A percentile compares a stretch with the other conserved stretches of the same genome.
These are phyloP conservation scores for Botrytis fabae DNA, from an alignment of 2,329 filamentous ascomycete species.

Conservation along the genomic window DNA sequence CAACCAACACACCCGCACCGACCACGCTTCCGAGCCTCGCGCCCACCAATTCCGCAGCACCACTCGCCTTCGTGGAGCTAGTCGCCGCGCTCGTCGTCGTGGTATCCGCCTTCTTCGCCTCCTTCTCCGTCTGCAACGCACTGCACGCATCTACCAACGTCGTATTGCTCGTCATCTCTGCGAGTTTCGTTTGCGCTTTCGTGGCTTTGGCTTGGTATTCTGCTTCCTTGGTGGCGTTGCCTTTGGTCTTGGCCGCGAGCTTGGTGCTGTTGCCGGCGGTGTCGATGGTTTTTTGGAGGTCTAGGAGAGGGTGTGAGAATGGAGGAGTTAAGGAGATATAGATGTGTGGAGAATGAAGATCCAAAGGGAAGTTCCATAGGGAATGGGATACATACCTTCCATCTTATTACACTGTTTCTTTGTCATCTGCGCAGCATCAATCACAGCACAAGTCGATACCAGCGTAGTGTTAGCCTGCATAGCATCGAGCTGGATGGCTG, in stretches of 20 bases:
- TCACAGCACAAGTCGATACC: slow-evolving; percentile 41
- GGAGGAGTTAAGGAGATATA: too few species aligned
- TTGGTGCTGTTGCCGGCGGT: slow-evolving; percentile 26
- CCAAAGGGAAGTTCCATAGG: rapidly evolving
- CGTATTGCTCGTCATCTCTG: slow-evolving; percentile 24
- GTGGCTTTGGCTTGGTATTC: slow-evolving; percentile 24
- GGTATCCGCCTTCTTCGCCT: neutral
- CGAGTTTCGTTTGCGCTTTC: slow-evolving; percentile 22
- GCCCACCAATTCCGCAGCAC: neutral
- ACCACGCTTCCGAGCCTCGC: neutral
- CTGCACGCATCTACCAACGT: slow-evolving; percentile 29
- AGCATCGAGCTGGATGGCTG: slow-evolving; percentile 38
- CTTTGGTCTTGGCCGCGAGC: slow-evolving; percentile 22
- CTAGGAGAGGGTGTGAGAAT: neutral
- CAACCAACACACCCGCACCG: neutral
- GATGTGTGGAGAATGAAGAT: too few species aligned
- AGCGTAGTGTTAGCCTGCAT: slow-evolving; percentile 44
- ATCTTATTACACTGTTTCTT: slow-evolving; percentile 26
- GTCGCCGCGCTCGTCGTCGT: neutral
- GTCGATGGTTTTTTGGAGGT: slow-evolving; percentile 27
- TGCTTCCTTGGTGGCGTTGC: slow-evolving; percentile 27
- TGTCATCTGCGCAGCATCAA: slow-evolving; percentile 35
- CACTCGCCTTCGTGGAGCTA: neutral
- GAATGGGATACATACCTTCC: neutral
- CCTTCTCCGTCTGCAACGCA: neutral